Conservation (phyloP, 192 early-diverging fungal species). For the Linnemannia exigua region DNA sequence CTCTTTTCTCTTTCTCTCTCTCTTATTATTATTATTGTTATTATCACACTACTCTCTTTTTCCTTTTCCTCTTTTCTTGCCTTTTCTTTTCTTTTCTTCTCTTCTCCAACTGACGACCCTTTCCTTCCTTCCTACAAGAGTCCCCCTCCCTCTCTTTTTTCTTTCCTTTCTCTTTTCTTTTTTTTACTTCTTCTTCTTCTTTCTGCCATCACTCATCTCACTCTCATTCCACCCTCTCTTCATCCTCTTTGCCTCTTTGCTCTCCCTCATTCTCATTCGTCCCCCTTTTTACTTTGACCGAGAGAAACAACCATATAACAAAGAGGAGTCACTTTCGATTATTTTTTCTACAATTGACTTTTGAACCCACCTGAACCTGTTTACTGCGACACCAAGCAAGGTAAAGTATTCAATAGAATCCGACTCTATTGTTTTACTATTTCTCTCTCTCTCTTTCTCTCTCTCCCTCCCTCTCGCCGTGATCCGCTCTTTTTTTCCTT, state of each 20-base stretch:
- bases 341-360: background rate
- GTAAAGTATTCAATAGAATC: background rate
- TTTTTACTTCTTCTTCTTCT: too few relatives aligned
- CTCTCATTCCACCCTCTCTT: background rate
- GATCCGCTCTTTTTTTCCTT: background rate
- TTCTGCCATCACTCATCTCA: constrained; percentile 6
- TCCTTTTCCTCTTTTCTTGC: background rate
- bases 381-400: background rate
- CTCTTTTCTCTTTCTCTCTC: background rate
- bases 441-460: background rate
- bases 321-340: constrained; percentile 4
- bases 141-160: background rate
- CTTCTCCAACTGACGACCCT: background rate
- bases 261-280: background rate
- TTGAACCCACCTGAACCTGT: background rate
- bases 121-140: constrained; percentile 3
- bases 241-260: background rate
- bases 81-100: background rate
- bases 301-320: background rate
- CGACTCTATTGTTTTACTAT: background rate
- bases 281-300: background rate
- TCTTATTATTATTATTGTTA: too few relatives aligned
- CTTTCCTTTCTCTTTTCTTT: background rate
- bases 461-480: background rate
- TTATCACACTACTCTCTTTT: background rate